Evolutionary conservation across 176 grass and related monocot genomes (phyloP).

Genomic region (Luzula sylvatica): DNA sequence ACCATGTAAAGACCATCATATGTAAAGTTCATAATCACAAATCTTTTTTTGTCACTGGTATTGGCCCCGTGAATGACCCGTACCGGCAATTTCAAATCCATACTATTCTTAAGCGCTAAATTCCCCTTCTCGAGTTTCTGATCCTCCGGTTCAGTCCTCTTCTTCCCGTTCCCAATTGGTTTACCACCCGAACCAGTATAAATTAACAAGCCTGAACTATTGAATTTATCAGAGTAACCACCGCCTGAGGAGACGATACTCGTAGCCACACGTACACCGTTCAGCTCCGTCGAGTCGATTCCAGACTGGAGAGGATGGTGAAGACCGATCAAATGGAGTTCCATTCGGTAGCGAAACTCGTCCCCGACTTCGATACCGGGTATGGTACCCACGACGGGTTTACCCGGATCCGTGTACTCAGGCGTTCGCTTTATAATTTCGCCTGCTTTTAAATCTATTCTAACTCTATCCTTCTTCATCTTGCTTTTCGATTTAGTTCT

Average conservation of each 20-base stretch:
- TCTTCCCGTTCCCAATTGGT: slow-evolving; percentile 27
- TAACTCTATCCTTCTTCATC: slow-evolving; percentile 9
- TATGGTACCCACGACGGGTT: slow-evolving; percentile 38
- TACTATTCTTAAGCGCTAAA: slow-evolving; percentile 54
- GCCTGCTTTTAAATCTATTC: slow-evolving; percentile 44
- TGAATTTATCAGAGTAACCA: slow-evolving; percentile 56
- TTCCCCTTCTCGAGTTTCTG: slow-evolving; percentile 62
- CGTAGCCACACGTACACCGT: slow-evolving; percentile 33
- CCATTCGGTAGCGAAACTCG: slow-evolving; percentile 58
- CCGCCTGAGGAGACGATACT: slow-evolving; percentile 70
- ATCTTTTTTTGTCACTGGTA: slow-evolving; percentile 13
- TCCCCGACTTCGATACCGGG: slow-evolving; percentile 77
- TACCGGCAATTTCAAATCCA: slow-evolving; percentile 41
- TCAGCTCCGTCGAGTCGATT: slow-evolving; percentile 37
- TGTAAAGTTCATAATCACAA: slow-evolving; percentile 34
- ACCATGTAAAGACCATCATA: slow-evolving; percentile 71
- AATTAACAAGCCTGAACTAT: slow-evolving; percentile 57
- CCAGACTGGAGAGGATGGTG: slow-evolving; percentile 49
- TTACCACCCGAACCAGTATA: slow-evolving; percentile 75
- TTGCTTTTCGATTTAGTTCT: background rate
- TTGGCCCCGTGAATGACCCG: slow-evolving; percentile 61
- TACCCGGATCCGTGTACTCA: slow-evolving; percentile 26
- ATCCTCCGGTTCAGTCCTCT: slow-evolving; percentile 32
- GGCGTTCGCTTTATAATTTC: slow-evolving; percentile 27
- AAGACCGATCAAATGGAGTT: slow-evolving; percentile 61